Base-by-base conservation (phyloP, 1,284 basidiomycete genomes). In the Microbotryum intermedium region DNA sequence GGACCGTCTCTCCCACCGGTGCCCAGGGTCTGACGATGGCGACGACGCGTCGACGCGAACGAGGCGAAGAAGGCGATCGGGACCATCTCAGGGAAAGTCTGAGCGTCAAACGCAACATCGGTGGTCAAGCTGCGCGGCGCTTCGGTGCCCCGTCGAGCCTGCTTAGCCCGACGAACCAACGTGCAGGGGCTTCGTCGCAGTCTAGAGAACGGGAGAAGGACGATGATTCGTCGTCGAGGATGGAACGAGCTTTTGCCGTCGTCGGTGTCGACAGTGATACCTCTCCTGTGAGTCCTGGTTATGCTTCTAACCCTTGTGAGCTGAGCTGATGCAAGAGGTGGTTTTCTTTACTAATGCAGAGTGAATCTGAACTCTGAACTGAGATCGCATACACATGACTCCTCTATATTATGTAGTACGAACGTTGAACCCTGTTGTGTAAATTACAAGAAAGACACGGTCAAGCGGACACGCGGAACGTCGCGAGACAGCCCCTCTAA, bases 241-340 rank as follows among this genome's bases (percentile, higher is more conserved):
- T 39, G 34, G 34, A 39, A 39, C 34, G 30, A n/a, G 50, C 50
- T 13, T 51, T 51, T 25, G 50, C 50, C 28, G 50, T 51, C 26
- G 50, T 51, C 23, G 50, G 50, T 9, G 50, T 30, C 9, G 50
- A 51, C 23, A 51, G 50, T 20, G 50, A 51, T n/a, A 51, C 50
- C 26, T 28, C 26, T 20, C 11, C 30, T 23, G 50, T 51, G 50
- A 51, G 50, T 29, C 2, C 13, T 6, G 18, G n/a, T 6, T 13
- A 25, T n/a, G 23, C 13, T 13, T 23, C 3, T 11, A 18, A 1
- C 13, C 16, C 11, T 47, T 9, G 20, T 11, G 46, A n/a, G 18
- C 10, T 2, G 46, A 18, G 21, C 23, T 48, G 46, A 48, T 6
- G 16, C 28, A n/a, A n/a, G n/a, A n/a, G n/a, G 23, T 20, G 21